Percentiles rank a stretch among this genome's conserved stretches.
Evolutionary conservation across 768 basidiomycete species (phyloP).

Genomic region (Psilocybe tampanensis): DNA sequence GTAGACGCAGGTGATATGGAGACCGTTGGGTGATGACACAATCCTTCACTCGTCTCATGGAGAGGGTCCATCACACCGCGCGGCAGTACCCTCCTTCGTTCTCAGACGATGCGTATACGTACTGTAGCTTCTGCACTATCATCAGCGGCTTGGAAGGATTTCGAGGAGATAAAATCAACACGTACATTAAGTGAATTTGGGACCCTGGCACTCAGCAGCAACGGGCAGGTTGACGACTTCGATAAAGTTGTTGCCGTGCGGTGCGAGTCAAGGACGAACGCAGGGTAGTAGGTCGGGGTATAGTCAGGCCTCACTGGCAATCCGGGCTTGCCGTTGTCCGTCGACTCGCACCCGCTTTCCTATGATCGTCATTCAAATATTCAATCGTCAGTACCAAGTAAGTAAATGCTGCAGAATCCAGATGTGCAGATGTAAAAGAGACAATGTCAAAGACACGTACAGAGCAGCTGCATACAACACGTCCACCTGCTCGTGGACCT

Average conservation of each 20-base stretch:
- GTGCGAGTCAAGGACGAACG: background rate
- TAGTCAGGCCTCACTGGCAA: background rate
- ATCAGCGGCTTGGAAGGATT: too few relatives aligned
- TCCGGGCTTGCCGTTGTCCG: background rate
- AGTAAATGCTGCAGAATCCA: too few relatives aligned
- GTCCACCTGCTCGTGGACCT: background rate
- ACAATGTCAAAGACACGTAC: too few relatives aligned
- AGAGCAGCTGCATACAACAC: background rate
- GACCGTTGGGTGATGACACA: background rate
- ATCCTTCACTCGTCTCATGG: background rate
- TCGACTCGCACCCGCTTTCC: background rate
- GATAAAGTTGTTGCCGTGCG: background rate
- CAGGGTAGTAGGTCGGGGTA: background rate
- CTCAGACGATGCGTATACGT: too few relatives aligned
- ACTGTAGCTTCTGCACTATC: too few relatives aligned
- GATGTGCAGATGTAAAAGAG: too few relatives aligned
- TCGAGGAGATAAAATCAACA: too few relatives aligned
- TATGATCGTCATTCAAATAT: too few relatives aligned
- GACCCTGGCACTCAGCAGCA: too few relatives aligned
- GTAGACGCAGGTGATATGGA: background rate
- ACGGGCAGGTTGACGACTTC: background rate
- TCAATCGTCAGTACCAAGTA: too few relatives aligned
- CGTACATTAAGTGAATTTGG: too few relatives aligned
- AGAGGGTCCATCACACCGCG: background rate
- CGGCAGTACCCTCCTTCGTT: background rate